Percentiles rank a stretch among this genome's conserved stretches.
phyloP scores from a whole-genome alignment of 495 filamentous ascomycete species.

The Lasiosphaeria ovina region DNA sequence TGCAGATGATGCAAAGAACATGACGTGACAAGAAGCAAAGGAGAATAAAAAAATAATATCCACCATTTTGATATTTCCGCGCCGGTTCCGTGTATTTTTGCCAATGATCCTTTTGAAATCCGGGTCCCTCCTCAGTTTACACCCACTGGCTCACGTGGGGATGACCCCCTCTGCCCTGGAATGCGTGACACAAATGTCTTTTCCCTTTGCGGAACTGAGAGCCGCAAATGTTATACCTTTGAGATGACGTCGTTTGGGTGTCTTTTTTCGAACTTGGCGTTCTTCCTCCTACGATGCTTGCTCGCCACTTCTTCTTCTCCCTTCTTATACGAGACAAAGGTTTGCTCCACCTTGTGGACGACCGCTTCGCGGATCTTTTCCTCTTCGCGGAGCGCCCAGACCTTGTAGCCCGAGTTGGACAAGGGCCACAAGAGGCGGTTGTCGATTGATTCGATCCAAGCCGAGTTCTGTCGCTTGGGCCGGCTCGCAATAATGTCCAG shows the following conservation, averaged over 20 bases:
- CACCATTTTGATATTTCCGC: too few species aligned
- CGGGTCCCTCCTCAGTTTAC: too few species aligned
- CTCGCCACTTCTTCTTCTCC: slow-evolving; percentile 10
- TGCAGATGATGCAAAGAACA: too few species aligned
- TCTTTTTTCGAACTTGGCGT: neutral
- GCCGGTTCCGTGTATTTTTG: too few species aligned
- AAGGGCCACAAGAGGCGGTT: slow-evolving; percentile 72
- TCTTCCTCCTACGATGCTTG: neutral
- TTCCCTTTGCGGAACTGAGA: too few species aligned
- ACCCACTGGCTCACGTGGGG: too few species aligned
- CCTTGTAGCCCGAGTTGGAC: slow-evolving; percentile 53
- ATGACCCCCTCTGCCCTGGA: too few species aligned
- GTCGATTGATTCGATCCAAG: slow-evolving; percentile 54
- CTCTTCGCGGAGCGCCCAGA: slow-evolving; percentile 61
- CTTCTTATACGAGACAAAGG: slow-evolving; percentile 31
- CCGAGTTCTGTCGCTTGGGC: slow-evolving; percentile 52
- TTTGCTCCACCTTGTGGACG: slow-evolving; percentile 36
- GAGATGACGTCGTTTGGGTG: neutral
- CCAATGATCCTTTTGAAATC: too few species aligned
- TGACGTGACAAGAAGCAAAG: too few species aligned
- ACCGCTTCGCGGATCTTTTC: slow-evolving; percentile 41
- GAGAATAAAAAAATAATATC: too few species aligned
- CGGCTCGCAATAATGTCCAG: slow-evolving; percentile 68
- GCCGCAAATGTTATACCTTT: neutral
- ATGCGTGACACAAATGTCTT: too few species aligned